Percentiles rank a stretch among this genome's conserved stretches.
Evolutionary conservation across 1,284 basidiomycete genomes (phyloP).

Genomic region (Stereum hirsutum): DNA sequence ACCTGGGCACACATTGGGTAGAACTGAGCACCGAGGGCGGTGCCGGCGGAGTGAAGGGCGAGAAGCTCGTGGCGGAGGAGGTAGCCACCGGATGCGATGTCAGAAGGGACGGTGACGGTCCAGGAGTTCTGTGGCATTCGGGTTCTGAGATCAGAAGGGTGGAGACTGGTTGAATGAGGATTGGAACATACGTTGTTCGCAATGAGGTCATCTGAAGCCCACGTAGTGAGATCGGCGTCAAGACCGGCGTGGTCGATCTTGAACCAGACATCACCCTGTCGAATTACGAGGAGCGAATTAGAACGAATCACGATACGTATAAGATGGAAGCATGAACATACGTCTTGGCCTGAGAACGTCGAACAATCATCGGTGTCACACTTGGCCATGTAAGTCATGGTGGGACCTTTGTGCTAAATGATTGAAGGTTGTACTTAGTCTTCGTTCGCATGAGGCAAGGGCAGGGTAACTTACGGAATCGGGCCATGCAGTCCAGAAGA

Average conservation of each 20-base stretch:
- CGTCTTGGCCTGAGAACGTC: neutral
- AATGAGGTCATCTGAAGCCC: slow-evolving; percentile 26
- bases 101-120: slow-evolving; percentile 26
- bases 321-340: neutral
- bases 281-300: too few relatives aligned
- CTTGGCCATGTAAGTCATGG: slow-evolving; percentile 28
- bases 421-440: slow-evolving; percentile 12
- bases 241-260: slow-evolving; percentile 30
- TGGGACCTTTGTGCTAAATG: slow-evolving; percentile 22
- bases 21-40: slow-evolving; percentile 25
- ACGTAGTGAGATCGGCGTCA: slow-evolving; percentile 23
- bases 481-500: slow-evolving; percentile 25
- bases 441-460: neutral
- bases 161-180: too few relatives aligned
- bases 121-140: too few relatives aligned
- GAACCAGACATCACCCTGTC: too few relatives aligned
- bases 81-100: slow-evolving; percentile 26
- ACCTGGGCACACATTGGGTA: slow-evolving; percentile 32
- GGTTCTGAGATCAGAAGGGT: too few relatives aligned
- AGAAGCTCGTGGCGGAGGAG: slow-evolving; percentile 27
- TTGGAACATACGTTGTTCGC: too few relatives aligned
- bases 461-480: neutral
- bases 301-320: neutral
- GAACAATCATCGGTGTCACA: slow-evolving; percentile 27
- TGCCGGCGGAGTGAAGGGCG: slow-evolving; percentile 24